These are phyloP conservation scores for Moringa oleifera DNA, from an alignment of 345 rosid species.

Conservation along the genomic window DNA sequence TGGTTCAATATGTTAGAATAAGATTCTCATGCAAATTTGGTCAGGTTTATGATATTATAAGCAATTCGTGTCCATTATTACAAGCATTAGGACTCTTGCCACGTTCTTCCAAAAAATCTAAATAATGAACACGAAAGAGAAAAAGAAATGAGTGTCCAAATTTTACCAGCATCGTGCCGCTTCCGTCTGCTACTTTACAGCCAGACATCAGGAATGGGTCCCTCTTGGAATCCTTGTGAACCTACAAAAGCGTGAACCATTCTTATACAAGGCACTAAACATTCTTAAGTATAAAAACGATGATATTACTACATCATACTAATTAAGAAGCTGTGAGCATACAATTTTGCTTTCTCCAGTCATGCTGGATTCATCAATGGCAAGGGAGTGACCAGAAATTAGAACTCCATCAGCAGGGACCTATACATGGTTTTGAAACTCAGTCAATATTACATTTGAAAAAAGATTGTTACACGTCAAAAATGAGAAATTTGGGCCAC, in stretches of 20 bases:
- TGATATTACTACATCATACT: conserved; percentile 1
- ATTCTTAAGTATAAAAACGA: conserved; percentile 2
- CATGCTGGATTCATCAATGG: conserved; percentile 99
- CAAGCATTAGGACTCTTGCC: no score
- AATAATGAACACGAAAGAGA: neutral
- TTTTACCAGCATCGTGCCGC: conserved; percentile 86
- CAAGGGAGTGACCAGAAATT: conserved; percentile 76
- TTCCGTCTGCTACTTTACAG: conserved; percentile 97
- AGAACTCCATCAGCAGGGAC: conserved; percentile 97
- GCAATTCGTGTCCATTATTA: no score
- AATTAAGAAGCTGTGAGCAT: conserved; percentile 11
- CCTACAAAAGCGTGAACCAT: conserved; percentile 36
- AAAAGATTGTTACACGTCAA: neutral
- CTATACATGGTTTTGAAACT: conserved; percentile 28
- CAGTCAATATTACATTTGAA: conserved; percentile 3
- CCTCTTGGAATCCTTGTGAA: conserved; percentile 61
- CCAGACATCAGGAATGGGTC: conserved; percentile 97
- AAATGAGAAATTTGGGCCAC: conserved; percentile 11
- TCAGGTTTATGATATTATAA: no score
- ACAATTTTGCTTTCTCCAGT: conserved; percentile 99
- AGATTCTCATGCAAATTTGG: no score
- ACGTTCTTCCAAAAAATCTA: conserved; percentile 9
- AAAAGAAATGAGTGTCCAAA: neutral
- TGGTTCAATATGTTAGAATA: no score
- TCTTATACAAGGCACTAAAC: neutral